Conservation (phyloP, 1,139 yeast genomes). For the Magnusiomyces tetraspermus region DNA sequence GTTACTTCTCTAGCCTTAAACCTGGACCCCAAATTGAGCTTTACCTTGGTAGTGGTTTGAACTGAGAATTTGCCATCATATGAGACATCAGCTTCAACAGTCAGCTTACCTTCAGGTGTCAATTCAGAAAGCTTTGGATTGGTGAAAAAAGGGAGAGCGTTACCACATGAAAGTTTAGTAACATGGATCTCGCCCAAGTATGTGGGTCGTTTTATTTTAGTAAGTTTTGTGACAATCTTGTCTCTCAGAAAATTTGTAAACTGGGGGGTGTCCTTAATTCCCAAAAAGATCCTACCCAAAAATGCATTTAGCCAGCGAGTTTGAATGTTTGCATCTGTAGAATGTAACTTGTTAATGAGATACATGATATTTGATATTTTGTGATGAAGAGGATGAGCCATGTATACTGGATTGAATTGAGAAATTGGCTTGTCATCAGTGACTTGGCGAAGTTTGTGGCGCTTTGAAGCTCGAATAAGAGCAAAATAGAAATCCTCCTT, state of each 20-base stretch:
- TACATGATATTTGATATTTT: conserved; percentile 62
- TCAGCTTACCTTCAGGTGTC: conserved; percentile 70
- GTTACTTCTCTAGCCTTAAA: conserved; percentile 75
- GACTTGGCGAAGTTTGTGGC: conserved; percentile 14
- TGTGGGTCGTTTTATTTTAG: conserved; percentile 76
- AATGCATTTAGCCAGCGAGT: conserved; percentile 88
- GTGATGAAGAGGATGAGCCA: conserved; percentile 68
- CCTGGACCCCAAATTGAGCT: conserved; percentile 61
- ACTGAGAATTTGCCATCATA: conserved; percentile 69
- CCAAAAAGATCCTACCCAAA: conserved; percentile 69
- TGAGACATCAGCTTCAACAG: conserved; percentile 49
- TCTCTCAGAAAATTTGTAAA: conserved; percentile 49
- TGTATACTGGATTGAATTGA: conserved; percentile 37
- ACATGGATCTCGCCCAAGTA: conserved; percentile 77
- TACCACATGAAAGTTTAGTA: conserved; percentile 61
- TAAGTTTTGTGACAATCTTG: conserved; percentile 60
- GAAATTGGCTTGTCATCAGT: conserved; percentile 12
- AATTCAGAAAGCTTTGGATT: conserved; percentile 61
- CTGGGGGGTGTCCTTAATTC: conserved; percentile 60
- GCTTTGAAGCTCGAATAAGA: conserved; percentile 63
- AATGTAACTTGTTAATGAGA: conserved; percentile 64
- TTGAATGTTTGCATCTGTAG: conserved; percentile 73
- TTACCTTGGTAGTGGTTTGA: conserved; percentile 71
- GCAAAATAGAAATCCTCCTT: conserved; percentile 93
- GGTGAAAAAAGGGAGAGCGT: conserved; percentile 69